These are phyloP conservation scores for Fusarium penzigii DNA, from an alignment of 2,329 filamentous ascomycete species.

Conservation along the genomic window DNA sequence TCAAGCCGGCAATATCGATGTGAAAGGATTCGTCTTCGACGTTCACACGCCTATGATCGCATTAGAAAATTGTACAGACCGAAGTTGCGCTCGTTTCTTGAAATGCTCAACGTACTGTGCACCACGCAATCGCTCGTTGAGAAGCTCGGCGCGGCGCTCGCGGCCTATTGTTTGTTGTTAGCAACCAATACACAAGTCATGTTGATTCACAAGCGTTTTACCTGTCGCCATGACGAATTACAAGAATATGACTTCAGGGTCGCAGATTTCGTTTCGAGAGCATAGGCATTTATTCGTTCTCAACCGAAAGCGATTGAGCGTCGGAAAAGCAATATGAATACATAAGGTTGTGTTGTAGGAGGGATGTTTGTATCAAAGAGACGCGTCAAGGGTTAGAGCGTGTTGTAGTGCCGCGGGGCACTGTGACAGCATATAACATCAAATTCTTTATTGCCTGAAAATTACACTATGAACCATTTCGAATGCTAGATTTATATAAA, in stretches of 20 bases:
- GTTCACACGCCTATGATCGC: constrained; percentile 49
- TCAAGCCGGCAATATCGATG: constrained; percentile 49
- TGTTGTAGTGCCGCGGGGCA: constrained; percentile 27
- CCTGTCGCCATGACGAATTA: constrained; percentile 38
- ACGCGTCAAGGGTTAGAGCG: constrained; percentile 26
- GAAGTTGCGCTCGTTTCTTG: not conserved
- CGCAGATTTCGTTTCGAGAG: not conserved
- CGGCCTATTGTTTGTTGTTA: constrained; percentile 29
- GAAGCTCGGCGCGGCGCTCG: constrained; percentile 60
- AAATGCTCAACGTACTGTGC: constrained; percentile 51
- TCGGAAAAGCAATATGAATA: not conserved
- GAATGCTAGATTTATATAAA: not conserved
- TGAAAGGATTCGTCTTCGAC: constrained; percentile 62
- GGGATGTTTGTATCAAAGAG: constrained; percentile 21
- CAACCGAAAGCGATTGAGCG: not conserved
- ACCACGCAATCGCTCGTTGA: constrained; percentile 65
- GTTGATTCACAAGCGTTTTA: constrained; percentile 12
- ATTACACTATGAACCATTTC: not conserved
- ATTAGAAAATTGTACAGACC: not conserved
- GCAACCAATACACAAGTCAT: not conserved
- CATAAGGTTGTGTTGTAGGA: constrained; percentile 19
- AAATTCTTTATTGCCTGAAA: no score
- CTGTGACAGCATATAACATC: constrained; percentile 6
- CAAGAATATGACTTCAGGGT: not conserved
- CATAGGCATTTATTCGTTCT: not conserved